A percentile compares a stretch with the other conserved stretches of the same genome.
phyloP scores from a whole-genome alignment of 2,329 filamentous ascomycete genomes.

The Grosmannia serpens region DNA sequence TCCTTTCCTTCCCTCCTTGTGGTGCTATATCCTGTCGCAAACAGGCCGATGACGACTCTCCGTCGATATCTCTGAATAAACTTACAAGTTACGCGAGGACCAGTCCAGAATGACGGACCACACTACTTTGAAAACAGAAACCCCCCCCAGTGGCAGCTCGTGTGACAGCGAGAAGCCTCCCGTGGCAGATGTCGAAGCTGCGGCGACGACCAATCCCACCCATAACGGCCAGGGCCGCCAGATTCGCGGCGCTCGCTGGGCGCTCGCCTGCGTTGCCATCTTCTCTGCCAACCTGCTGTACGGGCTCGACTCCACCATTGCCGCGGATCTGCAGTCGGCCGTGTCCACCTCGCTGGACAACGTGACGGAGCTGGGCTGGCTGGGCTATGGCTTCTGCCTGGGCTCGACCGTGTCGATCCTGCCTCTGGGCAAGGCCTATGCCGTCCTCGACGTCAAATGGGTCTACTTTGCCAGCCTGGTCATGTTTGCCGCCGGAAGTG shows the following conservation, averaged over 20 bases:
- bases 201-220: background rate
- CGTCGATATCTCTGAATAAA: background rate
- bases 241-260: background rate
- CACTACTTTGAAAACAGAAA: background rate
- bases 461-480: constrained; percentile 4
- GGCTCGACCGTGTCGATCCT: constrained; percentile 6
- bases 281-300: background rate
- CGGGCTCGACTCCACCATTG: constrained; percentile 34
- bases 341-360: constrained; percentile 24
- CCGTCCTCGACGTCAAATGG: constrained; percentile 6
- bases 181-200: background rate
- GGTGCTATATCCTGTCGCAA: background rate
- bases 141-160: background rate
- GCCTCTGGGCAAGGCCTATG: constrained; percentile 4
- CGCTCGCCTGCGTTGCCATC: background rate
- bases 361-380: constrained; percentile 28
- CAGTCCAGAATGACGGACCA: background rate
- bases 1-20: background rate
- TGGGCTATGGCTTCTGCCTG: constrained; percentile 8
- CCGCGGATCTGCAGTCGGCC: constrained; percentile 29
- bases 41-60: too few species aligned
- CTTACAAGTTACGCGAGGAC: background rate
- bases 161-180: background rate
- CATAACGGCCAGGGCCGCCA: background rate
- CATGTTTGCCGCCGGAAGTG: constrained; percentile 19